phyloP scores from a whole-genome alignment of 164 flowering plant genomes.

The Aristolochia californica region DNA sequence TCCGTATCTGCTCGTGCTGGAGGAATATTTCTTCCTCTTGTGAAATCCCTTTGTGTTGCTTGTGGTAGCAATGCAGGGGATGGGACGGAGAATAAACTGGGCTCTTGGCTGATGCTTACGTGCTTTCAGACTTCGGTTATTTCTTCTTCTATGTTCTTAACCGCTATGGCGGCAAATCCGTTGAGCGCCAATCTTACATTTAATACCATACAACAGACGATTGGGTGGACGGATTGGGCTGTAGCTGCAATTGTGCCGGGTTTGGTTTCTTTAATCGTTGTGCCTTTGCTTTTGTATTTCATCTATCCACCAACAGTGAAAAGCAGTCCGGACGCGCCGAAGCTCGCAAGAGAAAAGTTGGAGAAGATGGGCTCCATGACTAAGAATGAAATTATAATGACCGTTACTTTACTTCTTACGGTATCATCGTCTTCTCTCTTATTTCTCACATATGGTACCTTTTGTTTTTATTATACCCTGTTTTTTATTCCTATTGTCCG shows the following conservation, averaged over 20 bases:
- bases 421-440: constrained; percentile 23
- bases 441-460: background rate
- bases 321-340: constrained; percentile 88
- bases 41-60: constrained; percentile 81
- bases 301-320: constrained; percentile 80
- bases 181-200: constrained; percentile 65
- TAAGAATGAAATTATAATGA: constrained; percentile 77
- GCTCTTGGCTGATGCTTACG: constrained; percentile 87
- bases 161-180: constrained; percentile 95
- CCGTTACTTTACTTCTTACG: constrained; percentile 72
- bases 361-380: constrained; percentile 91
- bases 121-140: constrained; percentile 89
- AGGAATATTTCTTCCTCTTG: constrained; percentile 78
- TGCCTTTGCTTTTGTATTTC: constrained; percentile 65
- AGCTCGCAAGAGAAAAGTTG: constrained; percentile 71
- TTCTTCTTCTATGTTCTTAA: constrained; percentile 79
- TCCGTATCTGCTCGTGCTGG: constrained; percentile 86
- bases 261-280: constrained; percentile 65
- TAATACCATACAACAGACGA: constrained; percentile 50
- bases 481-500: no score
- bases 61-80: constrained; percentile 87
- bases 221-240: constrained; percentile 95
- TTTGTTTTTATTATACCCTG: no score
- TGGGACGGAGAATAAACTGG: constrained; percentile 64
- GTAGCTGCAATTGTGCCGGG: constrained; percentile 88